A percentile compares a stretch with the other conserved stretches of the same genome.
phyloP scores from a whole-genome alignment of 2,329 filamentous ascomycete genomes.

The Botrytis porri region DNA sequence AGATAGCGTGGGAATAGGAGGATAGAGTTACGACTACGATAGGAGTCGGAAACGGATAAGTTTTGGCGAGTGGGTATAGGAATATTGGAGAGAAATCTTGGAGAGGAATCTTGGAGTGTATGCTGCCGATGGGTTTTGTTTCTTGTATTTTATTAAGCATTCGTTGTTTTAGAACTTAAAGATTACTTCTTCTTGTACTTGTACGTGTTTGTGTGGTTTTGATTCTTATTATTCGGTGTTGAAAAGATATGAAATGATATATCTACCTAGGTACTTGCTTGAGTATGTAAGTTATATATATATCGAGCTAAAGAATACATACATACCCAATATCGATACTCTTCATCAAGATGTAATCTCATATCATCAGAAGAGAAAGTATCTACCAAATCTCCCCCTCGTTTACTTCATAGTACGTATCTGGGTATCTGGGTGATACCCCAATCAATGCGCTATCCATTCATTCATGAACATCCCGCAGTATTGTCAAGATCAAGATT shows the following conservation, averaged over 20 bases:
- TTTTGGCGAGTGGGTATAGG: background rate
- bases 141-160: background rate
- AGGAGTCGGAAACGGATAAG: background rate
- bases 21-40: background rate
- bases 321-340: background rate
- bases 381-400: background rate
- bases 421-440: rapidly evolving
- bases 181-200: background rate
- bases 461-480: background rate
- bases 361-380: background rate
- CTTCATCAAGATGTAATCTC: background rate
- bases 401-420: rapidly evolving
- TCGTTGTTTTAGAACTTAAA: background rate
- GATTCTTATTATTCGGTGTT: background rate
- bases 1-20: background rate
- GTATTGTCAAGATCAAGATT: background rate
- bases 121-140: background rate
- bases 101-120: background rate
- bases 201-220: background rate
- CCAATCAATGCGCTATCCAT: background rate
- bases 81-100: background rate
- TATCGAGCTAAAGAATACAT: background rate
- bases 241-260: background rate
- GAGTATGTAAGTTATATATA: background rate
- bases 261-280: background rate